These are phyloP conservation scores for Piper longum DNA, from an alignment of 164 flowering plant genomes.

Conservation along the genomic window DNA sequence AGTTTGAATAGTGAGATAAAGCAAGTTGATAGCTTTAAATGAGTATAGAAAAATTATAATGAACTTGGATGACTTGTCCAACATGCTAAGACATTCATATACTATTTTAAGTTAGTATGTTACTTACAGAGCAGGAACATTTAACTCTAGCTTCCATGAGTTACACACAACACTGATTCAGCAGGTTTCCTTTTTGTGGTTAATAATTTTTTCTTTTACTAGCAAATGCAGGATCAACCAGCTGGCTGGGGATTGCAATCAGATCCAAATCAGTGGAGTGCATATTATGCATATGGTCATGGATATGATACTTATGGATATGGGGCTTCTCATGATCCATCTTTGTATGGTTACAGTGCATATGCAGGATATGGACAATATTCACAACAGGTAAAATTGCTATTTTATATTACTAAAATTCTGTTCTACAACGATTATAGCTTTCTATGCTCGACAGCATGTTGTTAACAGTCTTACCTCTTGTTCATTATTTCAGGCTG, in stretches of 20 bases:
- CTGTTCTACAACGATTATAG: background rate
- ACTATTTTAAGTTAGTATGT: no score
- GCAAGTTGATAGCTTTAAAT: no score
- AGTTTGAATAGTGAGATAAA: no score
- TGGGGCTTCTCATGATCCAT: conserved; percentile 73
- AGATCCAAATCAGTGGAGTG: conserved; percentile 73
- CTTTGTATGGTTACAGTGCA: conserved; percentile 71
- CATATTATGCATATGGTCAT: conserved; percentile 93
- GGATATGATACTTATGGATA: conserved; percentile 90
- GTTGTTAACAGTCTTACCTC: background rate
- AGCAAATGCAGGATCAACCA: conserved; percentile 45
- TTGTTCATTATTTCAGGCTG: conserved; percentile 32
- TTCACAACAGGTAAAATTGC: conserved; percentile 54
- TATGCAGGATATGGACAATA: conserved; percentile 76
- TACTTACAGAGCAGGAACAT: no score
- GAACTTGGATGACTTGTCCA: no score
- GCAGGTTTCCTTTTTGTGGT: background rate
- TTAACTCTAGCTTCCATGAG: background rate
- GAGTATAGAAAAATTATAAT: no score
- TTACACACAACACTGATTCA: no score
- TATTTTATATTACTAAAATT: background rate
- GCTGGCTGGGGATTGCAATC: conserved; percentile 59
- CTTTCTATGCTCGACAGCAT: no score
- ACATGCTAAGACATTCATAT: no score
- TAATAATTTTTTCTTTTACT: no score